Percentiles rank a stretch among this genome's conserved stretches.
Evolutionary conservation across 1,284 basidiomycete species (phyloP).

Genomic region (Trichosporon sp.): DNA sequence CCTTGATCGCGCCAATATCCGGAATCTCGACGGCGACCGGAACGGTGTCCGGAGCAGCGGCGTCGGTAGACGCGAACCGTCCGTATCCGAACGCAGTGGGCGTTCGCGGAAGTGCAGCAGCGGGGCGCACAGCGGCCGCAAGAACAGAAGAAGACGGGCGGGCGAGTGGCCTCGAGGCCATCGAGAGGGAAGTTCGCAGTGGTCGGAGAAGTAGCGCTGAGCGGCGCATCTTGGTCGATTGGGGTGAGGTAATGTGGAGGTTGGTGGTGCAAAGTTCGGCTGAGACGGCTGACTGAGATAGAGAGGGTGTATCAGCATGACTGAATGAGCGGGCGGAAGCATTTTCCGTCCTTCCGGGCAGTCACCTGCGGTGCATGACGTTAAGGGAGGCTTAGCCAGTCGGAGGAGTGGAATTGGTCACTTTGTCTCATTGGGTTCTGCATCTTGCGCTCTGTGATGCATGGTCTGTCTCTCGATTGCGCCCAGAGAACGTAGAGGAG

Average conservation of each 20-base stretch:
- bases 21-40: constrained; percentile 32
- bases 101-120: not conserved
- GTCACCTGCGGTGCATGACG: not conserved
- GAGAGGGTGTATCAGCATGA: not conserved
- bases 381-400: not conserved
- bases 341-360: not conserved
- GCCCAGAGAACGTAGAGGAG: not conserved
- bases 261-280: not conserved
- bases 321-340: not conserved
- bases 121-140: not conserved
- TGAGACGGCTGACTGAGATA: not conserved
- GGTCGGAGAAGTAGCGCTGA: not conserved
- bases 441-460: not conserved
- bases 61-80: not conserved
- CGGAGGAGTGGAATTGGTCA: not conserved
- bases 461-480: not conserved
- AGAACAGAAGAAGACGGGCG: not conserved
- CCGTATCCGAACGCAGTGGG: not conserved
- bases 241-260: not conserved
- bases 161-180: not conserved
- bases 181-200: not conserved
- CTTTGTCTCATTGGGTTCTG: not conserved
- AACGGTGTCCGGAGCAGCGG: not conserved
- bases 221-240: not conserved
- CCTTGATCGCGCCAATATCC: constrained; percentile 36